Conservation (phyloP, 306 rosid genomes). For the Betula pendula region DNA sequence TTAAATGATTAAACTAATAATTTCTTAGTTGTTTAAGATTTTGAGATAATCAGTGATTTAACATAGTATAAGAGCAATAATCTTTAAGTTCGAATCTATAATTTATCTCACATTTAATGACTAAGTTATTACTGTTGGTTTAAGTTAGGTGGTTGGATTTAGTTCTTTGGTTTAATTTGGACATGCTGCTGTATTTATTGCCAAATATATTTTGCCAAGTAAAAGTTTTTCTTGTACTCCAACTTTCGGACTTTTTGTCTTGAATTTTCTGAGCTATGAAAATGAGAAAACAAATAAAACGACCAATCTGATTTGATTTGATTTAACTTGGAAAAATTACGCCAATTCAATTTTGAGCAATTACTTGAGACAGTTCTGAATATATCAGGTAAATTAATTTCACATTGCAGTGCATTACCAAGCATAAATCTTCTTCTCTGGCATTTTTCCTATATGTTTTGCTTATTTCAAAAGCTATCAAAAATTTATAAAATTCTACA, state of each 20-base stretch:
- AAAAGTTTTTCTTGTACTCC: background rate
- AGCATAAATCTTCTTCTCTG: background rate
- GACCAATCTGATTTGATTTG: background rate
- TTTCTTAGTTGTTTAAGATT: too few species aligned
- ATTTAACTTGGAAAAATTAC: background rate
- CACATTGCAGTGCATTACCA: background rate
- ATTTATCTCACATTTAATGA: too few species aligned
- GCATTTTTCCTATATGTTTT: background rate
- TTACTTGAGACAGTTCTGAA: background rate
- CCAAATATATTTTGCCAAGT: background rate
- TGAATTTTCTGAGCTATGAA: background rate
- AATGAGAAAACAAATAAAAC: background rate
- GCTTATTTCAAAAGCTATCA: background rate
- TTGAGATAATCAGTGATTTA: too few species aligned
- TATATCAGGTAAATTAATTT: background rate
- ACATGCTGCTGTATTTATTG: background rate
- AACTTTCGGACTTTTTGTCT: background rate
- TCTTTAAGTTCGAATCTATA: too few species aligned
- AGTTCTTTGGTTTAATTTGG: background rate
- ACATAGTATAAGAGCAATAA: too few species aligned
- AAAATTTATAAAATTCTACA: constrained; percentile 9
- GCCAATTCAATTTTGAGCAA: background rate
- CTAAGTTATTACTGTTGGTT: too few species aligned
- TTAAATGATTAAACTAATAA: too few species aligned
- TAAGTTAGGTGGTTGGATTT: too few species aligned